Evolutionary conservation across 2,329 filamentous ascomycete genomes (phyloP).

Genomic region (Stagonosporopsis vannaccii): DNA sequence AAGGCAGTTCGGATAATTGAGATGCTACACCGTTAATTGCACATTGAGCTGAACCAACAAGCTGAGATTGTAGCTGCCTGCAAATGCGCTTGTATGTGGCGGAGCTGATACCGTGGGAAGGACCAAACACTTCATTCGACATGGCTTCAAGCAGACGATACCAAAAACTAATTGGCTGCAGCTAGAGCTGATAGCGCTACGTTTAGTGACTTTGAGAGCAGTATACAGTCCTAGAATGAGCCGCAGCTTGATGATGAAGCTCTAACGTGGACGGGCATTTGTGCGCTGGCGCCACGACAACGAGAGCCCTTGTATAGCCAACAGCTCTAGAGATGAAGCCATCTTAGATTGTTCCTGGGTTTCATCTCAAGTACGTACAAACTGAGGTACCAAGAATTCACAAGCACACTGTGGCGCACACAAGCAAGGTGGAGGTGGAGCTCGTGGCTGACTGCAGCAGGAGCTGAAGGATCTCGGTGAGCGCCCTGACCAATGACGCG

Average conservation of each 20-base stretch:
- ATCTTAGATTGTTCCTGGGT: neutral
- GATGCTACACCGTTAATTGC: neutral
- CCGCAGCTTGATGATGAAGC: too few relatives aligned
- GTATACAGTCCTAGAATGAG: neutral
- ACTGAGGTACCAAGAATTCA: neutral
- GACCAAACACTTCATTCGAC: neutral
- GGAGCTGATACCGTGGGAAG: neutral
- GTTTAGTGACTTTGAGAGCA: neutral
- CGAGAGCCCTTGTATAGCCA: neutral
- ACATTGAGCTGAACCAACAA: neutral
- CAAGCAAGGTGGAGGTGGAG: neutral
- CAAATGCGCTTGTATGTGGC: neutral
- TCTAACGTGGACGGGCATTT: too few relatives aligned
- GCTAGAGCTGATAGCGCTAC: neutral
- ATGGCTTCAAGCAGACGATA: neutral
- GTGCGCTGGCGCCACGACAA: neutral
- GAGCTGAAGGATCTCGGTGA: conserved; percentile 3
- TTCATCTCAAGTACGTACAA: neutral
- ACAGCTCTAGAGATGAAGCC: neutral
- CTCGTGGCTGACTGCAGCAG: neutral
- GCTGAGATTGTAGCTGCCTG: neutral
- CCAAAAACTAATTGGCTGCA: neutral
- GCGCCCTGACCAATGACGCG: neutral
- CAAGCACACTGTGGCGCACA: neutral
- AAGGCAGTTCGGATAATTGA: neutral